Evolutionary conservation across 805 yeast genomes (phyloP), one percentile per base, ranked within the genome.

Genomic region (Kluyveromyces lactis): DNA sequence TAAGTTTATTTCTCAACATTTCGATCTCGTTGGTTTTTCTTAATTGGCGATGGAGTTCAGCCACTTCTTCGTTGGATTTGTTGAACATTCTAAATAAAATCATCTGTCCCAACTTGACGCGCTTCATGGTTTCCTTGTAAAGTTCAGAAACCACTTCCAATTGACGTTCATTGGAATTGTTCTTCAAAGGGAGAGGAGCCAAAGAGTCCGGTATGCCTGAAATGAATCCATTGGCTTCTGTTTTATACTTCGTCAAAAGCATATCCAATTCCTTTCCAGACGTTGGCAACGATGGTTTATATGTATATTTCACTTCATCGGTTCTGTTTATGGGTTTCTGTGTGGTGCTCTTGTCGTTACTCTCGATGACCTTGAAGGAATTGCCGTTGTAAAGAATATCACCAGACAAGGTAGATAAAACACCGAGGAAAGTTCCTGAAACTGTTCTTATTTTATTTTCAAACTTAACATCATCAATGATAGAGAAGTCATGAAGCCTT

Each of bases 31-130:
- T 41, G 0, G 64, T 38, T 12, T 49, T 42, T 19, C 48, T 43
- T 16, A 72, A 45, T 45, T 75, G 79, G 15, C 61, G 57, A 3
- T 59, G 53, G 13, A 71, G 52, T 44, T 72, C 78, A 10, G 48
- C 41, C 31, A 64, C 64, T 46, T 72, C 76, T 28, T 61, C 58
- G 2, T 37, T 35, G 0, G 71, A 43, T 32, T 71, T 59, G 17
- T 56, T 50, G 39, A 66, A 64, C 32, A 72, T 38, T 18, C 53
- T 42, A 1, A 63, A 42, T 0, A 69, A 71, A 8, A 65, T 50
- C 34, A 48, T 49, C 36, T 59, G 62, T 3, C 55, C 62, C 18
- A 47, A 39, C 2, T 44, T 31, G 11, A 58, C 42, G 16, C 50
- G 49, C 17, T 35, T 23, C 36, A 55, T 36, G 3, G 56, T 15